Conservation (phyloP, 352 stramenopile genomes). For the Plasmopara viticola region DNA sequence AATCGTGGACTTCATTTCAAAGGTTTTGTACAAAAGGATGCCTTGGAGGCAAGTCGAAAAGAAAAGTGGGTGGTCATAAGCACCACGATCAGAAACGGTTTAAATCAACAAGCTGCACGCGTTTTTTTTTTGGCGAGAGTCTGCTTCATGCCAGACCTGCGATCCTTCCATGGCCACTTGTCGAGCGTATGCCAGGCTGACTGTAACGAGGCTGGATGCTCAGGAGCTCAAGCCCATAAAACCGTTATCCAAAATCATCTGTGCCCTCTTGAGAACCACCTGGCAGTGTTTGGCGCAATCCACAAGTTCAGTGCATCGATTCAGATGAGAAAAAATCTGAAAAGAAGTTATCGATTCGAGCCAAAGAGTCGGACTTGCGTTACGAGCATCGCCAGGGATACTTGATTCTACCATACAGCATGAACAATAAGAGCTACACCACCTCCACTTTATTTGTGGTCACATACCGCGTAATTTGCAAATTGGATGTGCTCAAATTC, state of each 20-base stretch:
- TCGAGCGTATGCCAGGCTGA: neutral
- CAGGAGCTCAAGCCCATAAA: neutral
- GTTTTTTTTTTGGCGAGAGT: neutral
- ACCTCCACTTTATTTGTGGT: too few species aligned
- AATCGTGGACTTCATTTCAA: conserved; percentile 16
- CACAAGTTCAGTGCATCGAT: neutral
- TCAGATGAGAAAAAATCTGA: too few species aligned
- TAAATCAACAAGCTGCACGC: neutral
- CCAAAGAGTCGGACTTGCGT: too few species aligned
- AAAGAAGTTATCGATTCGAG: too few species aligned
- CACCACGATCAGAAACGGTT: neutral
- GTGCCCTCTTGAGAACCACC: neutral
- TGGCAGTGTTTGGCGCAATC: neutral
- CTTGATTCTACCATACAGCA: too few species aligned
- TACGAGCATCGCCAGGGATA: too few species aligned
- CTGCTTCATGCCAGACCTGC: neutral
- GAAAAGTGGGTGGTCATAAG: neutral
- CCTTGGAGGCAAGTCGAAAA: neutral
- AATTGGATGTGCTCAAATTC: too few species aligned
- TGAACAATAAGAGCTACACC: too few species aligned
- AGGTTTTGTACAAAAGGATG: neutral
- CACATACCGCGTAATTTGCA: too few species aligned
- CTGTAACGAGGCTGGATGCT: neutral
- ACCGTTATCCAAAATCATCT: neutral
- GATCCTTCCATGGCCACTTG: neutral